Conservation (phyloP, 177 flowering plant genomes). For the Vitis hybrid region DNA sequence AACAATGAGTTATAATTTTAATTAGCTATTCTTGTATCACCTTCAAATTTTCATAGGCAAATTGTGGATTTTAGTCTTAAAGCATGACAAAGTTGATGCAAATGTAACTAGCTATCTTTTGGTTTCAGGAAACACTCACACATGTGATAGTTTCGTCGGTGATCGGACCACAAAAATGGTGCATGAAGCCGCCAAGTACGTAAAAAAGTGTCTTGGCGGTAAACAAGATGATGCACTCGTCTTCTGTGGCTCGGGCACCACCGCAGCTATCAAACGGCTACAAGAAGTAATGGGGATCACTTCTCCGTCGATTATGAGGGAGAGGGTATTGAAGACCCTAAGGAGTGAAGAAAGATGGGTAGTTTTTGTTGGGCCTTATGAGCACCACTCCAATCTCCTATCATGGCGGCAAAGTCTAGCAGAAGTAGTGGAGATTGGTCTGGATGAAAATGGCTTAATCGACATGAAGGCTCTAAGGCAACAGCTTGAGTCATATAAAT, state of each 20-base stretch:
- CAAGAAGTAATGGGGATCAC: constrained; percentile 85
- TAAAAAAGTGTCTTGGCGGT: constrained; percentile 67
- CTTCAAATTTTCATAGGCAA: not conserved
- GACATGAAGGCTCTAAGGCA: constrained; percentile 45
- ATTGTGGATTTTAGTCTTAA: too few species aligned
- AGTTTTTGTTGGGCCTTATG: constrained; percentile 77
- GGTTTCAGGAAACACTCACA: constrained; percentile 68
- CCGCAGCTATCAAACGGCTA: constrained; percentile 69
- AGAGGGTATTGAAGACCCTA: constrained; percentile 35
- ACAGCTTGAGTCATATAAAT: constrained; percentile 32
- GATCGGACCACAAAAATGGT: constrained; percentile 53
- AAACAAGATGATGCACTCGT: constrained; percentile 50
- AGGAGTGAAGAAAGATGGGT: constrained; percentile 65
- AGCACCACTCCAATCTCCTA: constrained; percentile 88
- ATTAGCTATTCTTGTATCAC: not conserved
- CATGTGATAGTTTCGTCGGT: constrained; percentile 69
- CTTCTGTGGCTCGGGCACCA: constrained; percentile 76
- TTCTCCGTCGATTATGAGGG: constrained; percentile 53
- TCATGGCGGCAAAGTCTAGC: constrained; percentile 87
- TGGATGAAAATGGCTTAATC: constrained; percentile 48
- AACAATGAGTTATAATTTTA: too few species aligned
- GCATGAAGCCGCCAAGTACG: constrained; percentile 51
- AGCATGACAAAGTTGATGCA: too few species aligned
- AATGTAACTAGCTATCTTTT: not conserved
- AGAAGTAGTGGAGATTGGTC: constrained; percentile 71